Conservation (phyloP, 2,329 filamentous ascomycete genomes). For the Epichloe sibirici region DNA sequence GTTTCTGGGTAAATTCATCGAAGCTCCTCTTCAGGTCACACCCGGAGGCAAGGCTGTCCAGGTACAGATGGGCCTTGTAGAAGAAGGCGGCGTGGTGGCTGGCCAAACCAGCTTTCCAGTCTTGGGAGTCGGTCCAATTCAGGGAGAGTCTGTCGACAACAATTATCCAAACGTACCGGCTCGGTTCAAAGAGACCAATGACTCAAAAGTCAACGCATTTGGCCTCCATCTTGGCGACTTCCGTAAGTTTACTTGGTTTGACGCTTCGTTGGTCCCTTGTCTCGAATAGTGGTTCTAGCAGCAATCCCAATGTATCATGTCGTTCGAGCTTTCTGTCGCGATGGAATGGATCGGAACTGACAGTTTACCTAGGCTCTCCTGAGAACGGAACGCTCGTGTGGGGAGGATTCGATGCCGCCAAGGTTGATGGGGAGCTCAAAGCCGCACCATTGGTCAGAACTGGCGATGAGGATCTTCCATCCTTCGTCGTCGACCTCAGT, state of each 20-base stretch:
- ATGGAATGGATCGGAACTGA: not conserved
- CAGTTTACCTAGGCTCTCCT: not conserved
- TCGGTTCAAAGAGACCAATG: not conserved
- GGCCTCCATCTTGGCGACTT: conserved; percentile 1
- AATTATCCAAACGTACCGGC: not conserved
- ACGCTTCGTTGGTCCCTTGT: not conserved
- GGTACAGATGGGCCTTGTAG: not conserved
- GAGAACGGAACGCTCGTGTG: not conserved
- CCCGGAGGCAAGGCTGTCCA: not conserved
- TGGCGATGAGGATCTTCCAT: not conserved
- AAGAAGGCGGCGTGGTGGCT: not conserved
- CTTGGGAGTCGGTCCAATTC: not conserved
- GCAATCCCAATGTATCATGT: too few species aligned
- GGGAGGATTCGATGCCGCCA: conserved; percentile 3
- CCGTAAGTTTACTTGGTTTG: not conserved
- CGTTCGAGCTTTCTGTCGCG: too few species aligned
- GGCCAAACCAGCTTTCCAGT: not conserved
- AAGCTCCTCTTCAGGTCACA: not conserved
- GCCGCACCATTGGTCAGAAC: not conserved
- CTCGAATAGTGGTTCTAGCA: too few species aligned
- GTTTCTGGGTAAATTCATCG: not conserved
- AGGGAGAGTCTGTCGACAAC: not conserved
- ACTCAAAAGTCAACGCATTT: not conserved
- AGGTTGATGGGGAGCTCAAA: not conserved
- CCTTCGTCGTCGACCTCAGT: not conserved